Evolutionary conservation across 768 basidiomycete species (phyloP), one percentile per base, ranked within the genome.

Genomic region (Pulveroboletus ravenelii): DNA sequence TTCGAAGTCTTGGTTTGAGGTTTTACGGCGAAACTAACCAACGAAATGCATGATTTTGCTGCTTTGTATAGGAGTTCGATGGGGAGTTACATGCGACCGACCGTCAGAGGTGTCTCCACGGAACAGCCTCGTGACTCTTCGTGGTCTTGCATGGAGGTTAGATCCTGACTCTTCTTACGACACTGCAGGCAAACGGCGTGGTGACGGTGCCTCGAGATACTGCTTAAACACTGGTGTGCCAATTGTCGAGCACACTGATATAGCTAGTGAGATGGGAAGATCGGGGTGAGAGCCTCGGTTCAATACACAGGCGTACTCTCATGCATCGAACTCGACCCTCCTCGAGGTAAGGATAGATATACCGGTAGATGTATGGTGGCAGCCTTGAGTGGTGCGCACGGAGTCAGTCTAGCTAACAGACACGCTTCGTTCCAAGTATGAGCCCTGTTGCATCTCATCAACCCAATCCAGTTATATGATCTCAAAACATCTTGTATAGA

Each of bases 201-300:
- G 58, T 76, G 47, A 56, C 50, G 25, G 47, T 70, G 70, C 39
- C 71, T 62, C 31, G 60, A 69, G 61, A 43, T 62, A 41, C 25
- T 27, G 25, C 25, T 14, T 46, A 13, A 48, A 59, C 35, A 59
- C 50, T 1, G 50, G 49, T 6, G 72, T 87, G 47, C 77, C 79
- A 17, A 66, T 79, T 3, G 63, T 87, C 17, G 83, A 86, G 56
- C 86, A 29, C 63, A 69, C 23, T 60, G 67, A 48, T 47, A 64
- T 23, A 62, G 70, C 30, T 58, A 43, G 34, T 40, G 50, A 41
- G 17, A 31, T 12, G 30, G 30, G 12, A 27, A 27, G 25, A 27
- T 27, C 25, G 25, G 25, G 25, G 4, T 27, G 25, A 27, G 25
- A 6, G 25, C 25, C 25, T 27, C 25, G 25, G 6, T 6, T 27